Evolutionary conservation across 2,329 filamentous ascomycete species (phyloP), one percentile per base, ranked within the genome.

Genomic region (Biscogniauxia sp.): DNA sequence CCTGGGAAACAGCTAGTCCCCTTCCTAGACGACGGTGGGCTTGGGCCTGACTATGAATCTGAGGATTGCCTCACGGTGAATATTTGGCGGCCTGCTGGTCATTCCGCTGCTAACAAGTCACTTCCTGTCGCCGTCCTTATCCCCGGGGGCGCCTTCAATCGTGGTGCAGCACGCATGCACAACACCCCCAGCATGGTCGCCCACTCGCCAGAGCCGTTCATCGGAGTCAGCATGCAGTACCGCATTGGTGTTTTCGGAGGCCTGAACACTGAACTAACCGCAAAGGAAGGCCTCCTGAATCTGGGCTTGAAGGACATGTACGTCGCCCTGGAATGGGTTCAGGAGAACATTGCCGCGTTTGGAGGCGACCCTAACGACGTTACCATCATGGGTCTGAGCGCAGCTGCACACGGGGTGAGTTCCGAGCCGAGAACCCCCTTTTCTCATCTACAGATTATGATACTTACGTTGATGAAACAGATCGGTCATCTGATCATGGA

Each of bases 161-260:
- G 72, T 1, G 72, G 72, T 11, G 70, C 70, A 7, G 69, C 72
- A 4, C 54, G 70, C 7, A 74, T 74, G 77, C 79, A 85, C 63
- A 78, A 84, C 41, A 79, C 80, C 1, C 76, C 77, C 0, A 77
- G 78, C 0, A 81, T 86, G 79, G 75, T 86, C 25, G 80, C 78
- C 1, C 84, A 78, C 65, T 74, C 75, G 0, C 68, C 72, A 25
- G 70, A 79, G 55, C 79, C 81, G 0, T 79, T 83, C 57, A 78
- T 84, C 50, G 82, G 74, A 17, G 77, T 82, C 5, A 78, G 75
- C 64, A 77, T 83, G 68, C 77, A 79, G 65, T 74, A 74, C 23
- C 70, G 84, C n/a, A 78, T 86, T 55, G 79, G 80, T 9, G 82
- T 82, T 3, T 80, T 87, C 71, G 87, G 87, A 0, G 87, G 88